Evolutionary conservation across 176 grass and related monocot species (phyloP).

Genomic region (Luzula sylvatica): DNA sequence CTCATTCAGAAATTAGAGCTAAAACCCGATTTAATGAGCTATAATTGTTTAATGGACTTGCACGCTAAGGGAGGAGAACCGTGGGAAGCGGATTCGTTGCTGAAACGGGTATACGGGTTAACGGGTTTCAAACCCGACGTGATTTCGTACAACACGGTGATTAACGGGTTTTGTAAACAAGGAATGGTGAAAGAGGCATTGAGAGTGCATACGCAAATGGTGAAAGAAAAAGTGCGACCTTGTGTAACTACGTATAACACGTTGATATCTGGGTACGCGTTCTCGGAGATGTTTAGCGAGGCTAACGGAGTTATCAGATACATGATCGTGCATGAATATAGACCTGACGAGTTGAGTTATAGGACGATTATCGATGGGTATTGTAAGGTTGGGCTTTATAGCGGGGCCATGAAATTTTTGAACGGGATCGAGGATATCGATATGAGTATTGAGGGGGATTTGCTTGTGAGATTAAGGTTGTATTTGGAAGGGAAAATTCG

Average conservation of each 20-base stretch:
- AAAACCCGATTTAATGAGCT: conserved; percentile 65
- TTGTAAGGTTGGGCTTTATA: conserved; percentile 42
- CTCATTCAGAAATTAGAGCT: conserved; percentile 45
- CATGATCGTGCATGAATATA: conserved; percentile 70
- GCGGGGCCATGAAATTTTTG: conserved; percentile 50
- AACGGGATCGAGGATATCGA: conserved; percentile 39
- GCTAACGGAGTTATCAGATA: conserved; percentile 64
- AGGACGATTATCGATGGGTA: conserved; percentile 59
- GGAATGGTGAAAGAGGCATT: conserved; percentile 67
- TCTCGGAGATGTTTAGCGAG: conserved; percentile 58
- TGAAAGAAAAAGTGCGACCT: conserved; percentile 47
- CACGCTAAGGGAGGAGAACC: conserved; percentile 62
- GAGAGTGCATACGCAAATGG: conserved; percentile 71
- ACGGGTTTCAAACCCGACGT: conserved; percentile 50
- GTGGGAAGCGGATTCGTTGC: conserved; percentile 65
- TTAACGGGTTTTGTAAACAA: conserved; percentile 95
- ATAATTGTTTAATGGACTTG: conserved; percentile 94
- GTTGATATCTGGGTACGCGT: conserved; percentile 55
- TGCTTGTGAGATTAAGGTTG: conserved; percentile 15
- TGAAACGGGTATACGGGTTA: conserved; percentile 50
- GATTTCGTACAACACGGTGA: conserved; percentile 86
- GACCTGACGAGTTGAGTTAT: conserved; percentile 66
- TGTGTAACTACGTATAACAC: conserved; percentile 72
- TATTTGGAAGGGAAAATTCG: conserved; percentile 19
- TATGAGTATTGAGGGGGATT: conserved; percentile 21